phyloP scores from a whole-genome alignment of 73 alveolate species.

The Strombidium stylifer region DNA sequence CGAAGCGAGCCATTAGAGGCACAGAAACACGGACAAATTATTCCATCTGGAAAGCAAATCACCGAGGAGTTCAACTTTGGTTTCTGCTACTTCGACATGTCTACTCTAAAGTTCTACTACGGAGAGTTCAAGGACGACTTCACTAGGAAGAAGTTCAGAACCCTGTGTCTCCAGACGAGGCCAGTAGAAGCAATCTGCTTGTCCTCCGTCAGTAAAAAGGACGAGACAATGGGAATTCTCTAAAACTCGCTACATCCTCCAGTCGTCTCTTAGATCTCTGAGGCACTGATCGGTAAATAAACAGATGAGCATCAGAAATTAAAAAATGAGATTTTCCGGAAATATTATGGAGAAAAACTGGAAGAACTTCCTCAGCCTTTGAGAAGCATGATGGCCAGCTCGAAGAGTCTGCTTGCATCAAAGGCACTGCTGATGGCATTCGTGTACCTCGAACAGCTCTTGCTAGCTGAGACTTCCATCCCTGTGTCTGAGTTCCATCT shows the following conservation, averaged over 20 bases:
- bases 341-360: not conserved
- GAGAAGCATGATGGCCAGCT: no score
- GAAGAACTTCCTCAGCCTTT: no score
- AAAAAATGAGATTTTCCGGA: no score
- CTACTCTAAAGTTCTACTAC: constrained; percentile 61
- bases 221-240: no score
- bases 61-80: constrained; percentile 56
- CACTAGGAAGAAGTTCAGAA: constrained; percentile 36
- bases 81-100: constrained; percentile 63
- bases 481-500: constrained; percentile 67
- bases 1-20: no score
- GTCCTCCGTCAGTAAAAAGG: no score
- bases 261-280: no score
- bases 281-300: no score
- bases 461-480: constrained; percentile 69
- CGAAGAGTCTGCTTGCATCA: constrained; percentile 44
- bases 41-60: no score
- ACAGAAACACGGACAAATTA: constrained; percentile 16
- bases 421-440: constrained; percentile 64
- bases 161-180: constrained; percentile 30
- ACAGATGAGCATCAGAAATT: no score
- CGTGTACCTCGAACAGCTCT: constrained; percentile 63
- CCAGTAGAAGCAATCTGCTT: constrained; percentile 55
- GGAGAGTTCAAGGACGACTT: constrained; percentile 56
- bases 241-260: no score